Conservation (phyloP, 164 flowering plant species). For the Macadamia tetraphylla region DNA sequence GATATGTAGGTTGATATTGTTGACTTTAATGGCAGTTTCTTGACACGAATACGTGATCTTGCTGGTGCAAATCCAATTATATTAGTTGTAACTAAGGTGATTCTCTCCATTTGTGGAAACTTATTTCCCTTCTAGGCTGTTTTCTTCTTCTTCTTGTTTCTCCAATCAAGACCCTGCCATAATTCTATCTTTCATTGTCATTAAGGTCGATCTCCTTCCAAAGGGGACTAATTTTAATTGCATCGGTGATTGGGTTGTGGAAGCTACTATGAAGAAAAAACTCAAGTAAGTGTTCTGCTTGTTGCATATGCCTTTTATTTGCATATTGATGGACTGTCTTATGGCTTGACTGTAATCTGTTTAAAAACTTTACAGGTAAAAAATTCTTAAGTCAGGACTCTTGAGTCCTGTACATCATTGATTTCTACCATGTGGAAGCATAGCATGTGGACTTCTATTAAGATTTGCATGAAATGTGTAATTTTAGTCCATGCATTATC, state of each 20-base stretch:
- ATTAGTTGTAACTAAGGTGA: slow-evolving; percentile 90
- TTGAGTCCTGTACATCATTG: neutral
- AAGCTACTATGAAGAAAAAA: slow-evolving; percentile 81
- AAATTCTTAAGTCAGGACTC: neutral
- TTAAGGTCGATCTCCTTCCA: slow-evolving; percentile 93
- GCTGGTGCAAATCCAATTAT: slow-evolving; percentile 96
- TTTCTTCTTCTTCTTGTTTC: neutral
- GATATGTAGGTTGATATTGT: slow-evolving; percentile 81
- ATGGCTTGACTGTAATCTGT: neutral
- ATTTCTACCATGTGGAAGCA: neutral
- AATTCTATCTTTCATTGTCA: slow-evolving; percentile 3
- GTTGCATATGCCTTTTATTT: neutral
- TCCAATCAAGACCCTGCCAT: neutral
- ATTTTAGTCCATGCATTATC: too few relatives aligned
- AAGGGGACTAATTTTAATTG: slow-evolving; percentile 93
- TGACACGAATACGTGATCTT: slow-evolving; percentile 88
- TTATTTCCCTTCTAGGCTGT: neutral
- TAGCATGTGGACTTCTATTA: too few relatives aligned
- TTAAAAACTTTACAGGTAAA: neutral
- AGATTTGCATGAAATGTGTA: too few relatives aligned
- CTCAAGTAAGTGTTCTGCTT: slow-evolving; percentile 60
- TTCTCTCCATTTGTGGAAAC: neutral
- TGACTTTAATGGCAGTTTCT: slow-evolving; percentile 97
- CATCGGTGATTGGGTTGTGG: slow-evolving; percentile 97
- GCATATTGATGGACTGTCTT: neutral